Evolutionary conservation across 192 early-diverging fungal species (phyloP), one percentile per base, ranked within the genome.

Genomic region (Gamsiella multidivaricata): DNA sequence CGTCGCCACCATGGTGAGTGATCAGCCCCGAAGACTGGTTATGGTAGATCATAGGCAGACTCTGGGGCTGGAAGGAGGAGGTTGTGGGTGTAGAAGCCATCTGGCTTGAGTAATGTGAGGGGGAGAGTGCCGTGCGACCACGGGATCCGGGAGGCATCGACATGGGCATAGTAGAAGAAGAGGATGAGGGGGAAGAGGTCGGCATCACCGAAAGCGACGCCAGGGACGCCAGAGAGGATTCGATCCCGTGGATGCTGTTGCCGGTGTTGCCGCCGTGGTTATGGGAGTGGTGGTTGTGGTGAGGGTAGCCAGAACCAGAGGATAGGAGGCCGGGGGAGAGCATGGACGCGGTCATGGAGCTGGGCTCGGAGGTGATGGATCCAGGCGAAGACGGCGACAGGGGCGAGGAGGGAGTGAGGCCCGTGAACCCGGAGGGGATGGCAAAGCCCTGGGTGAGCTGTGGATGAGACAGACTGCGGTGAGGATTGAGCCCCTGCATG

Each of bases 401-500:
- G 5, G 74, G 65, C 7, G 66, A 78, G 1, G 74, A 49, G 2
- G 74, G 74, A 23, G 57, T 25, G 34, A 76, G 62, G 18, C 64
- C 65, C n/a, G 55, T 61, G 29, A 66, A 76, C 18, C 63, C 59
- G 17, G 57, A 15, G 3, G 72, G 52, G 34, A 76, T 76, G 15
- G 57, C 31, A 32, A 76, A 76, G 0, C 72, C 72, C 15, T 76
- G 72, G 17, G 72, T 76, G 31, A 76, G n/a, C 25, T 76, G 72
- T 7, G 72, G 65, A 39, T 76, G 58, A 5, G 72, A 76, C 4
- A 61, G 51, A 29, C 53, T 76, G n/a, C 72, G 56, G 36, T 75
- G 63, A 23, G 67, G 72, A 25, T 67, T 64, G 3, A 74, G 33
- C 28, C 71, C 63, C 22, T 49, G 54, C 32, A 66, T 61, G 9